Conservation (phyloP, 805 yeast genomes). For the Cyberlindnera americana region DNA sequence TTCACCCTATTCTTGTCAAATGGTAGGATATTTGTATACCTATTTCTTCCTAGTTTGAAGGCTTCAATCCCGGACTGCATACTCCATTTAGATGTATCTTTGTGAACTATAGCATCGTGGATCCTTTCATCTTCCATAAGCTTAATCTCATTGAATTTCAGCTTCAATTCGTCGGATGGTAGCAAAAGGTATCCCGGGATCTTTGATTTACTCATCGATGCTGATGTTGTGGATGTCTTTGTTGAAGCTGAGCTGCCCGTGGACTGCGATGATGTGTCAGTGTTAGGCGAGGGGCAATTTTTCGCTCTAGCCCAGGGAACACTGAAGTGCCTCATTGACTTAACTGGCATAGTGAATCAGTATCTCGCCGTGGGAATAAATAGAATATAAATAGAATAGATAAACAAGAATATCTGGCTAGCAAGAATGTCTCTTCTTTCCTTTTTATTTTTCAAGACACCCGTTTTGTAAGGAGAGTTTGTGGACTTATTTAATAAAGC, state of each 20-base stretch:
- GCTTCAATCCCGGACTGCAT: slow-evolving; percentile 18
- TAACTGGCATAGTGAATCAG: too few relatives aligned
- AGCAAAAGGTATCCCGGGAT: slow-evolving; percentile 1
- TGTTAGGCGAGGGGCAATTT: too few relatives aligned
- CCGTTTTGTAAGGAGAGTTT: too few relatives aligned
- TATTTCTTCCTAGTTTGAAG: slow-evolving; percentile 37
- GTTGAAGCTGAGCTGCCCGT: not conserved
- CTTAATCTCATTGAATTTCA: slow-evolving; percentile 33
- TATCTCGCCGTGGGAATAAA: too few relatives aligned
- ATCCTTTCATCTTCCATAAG: slow-evolving; percentile 35
- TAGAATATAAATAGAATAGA: too few relatives aligned
- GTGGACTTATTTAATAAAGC: too few relatives aligned
- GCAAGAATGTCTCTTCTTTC: too few relatives aligned
- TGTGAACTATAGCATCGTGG: slow-evolving; percentile 33
- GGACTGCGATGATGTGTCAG: not conserved
- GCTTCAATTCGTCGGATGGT: slow-evolving; percentile 3
- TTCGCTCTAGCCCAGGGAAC: too few relatives aligned
- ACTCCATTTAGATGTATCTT: slow-evolving; percentile 24
- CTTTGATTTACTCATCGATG: not conserved
- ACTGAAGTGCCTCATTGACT: too few relatives aligned
- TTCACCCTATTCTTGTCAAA: slow-evolving; percentile 57
- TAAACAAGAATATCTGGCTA: too few relatives aligned
- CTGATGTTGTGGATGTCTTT: not conserved
- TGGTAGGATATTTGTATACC: slow-evolving; percentile 63
- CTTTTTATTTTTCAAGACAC: too few relatives aligned